phyloP scores from a whole-genome alignment of 176 grass and related monocot species.

The Hordeum marinum region DNA sequence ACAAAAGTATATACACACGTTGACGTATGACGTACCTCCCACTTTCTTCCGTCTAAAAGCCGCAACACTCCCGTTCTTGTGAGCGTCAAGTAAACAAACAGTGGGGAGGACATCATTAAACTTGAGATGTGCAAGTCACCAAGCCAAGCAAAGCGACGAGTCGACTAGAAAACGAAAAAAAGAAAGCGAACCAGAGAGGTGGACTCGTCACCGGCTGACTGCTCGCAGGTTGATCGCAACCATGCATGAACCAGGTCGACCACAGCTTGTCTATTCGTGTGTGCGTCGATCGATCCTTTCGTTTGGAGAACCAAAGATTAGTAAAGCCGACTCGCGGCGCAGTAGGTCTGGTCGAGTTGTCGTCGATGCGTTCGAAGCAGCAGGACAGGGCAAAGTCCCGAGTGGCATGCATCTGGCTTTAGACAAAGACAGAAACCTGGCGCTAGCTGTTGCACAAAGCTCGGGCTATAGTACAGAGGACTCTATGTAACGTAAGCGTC shows the following conservation, averaged over 20 bases:
- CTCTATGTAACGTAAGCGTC: neutral
- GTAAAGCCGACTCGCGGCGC: neutral
- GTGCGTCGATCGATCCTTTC: neutral
- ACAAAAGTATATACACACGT: neutral
- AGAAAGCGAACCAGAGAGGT: neutral
- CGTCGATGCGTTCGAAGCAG: constrained; percentile 49
- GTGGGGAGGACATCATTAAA: neutral
- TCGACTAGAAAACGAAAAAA: neutral
- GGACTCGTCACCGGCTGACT: neutral
- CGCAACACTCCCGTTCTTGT: neutral
- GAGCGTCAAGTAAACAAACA: neutral
- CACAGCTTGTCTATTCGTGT: neutral
- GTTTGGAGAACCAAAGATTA: neutral
- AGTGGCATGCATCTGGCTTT: constrained; percentile 19
- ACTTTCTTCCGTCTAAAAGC: neutral
- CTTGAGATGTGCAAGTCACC: neutral
- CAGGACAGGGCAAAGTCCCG: neutral
- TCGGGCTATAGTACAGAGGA: neutral
- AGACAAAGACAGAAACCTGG: neutral
- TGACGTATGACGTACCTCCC: neutral
- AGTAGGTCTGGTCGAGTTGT: neutral
- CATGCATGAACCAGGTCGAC: no score
- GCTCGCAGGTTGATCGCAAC: neutral
- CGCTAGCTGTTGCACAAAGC: constrained; percentile 5
- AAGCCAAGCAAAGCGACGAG: neutral